Base-by-base conservation (phyloP, 805 yeast species). In the Candida alai region DNA sequence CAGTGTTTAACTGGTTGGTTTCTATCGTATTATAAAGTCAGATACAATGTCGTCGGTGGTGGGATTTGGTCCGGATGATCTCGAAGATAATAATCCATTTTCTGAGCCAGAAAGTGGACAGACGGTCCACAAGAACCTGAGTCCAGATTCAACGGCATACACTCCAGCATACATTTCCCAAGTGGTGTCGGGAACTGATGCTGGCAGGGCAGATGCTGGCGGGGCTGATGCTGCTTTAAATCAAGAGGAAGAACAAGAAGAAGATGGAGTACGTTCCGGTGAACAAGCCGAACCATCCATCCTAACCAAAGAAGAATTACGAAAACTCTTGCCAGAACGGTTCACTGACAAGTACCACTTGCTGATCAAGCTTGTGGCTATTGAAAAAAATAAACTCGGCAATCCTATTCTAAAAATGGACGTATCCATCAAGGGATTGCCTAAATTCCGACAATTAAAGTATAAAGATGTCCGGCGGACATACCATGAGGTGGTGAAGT, bases 321-420 rank as follows among this genome's bases (percentile, higher is more conserved):
- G 65, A 35, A 60, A 54, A 42, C 61, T 69, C 32, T 40, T 76
- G 9, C 81, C 81, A 1, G 81, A 76, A 44, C 50, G 80, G 42
- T 61, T 65, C 40, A 59, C 68, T 32, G 56, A 55, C 19, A 56
- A 60, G 35, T 71, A 68, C 41, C 52, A 45, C 33, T 41, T 90
- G 26, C 49, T 50, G 1, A 67, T 85, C 20, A 74, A 69, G 34
- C 79, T 90, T 3, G 71, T 73, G 2, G 83, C 74, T 10, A 64
- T 93, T 31, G 97, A 89, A 56, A 73, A 80, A 46, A 74, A 76
- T 38, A 81, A 78, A 52, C 73, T 72, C 32, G 87, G 81, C 38
- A 86, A 87, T 48, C 96, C 96, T 4, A 79, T 84, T 6, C 62
- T 90, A 36, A 72, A 79, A 42, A 80, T 90, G 44, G 87, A 84